Conservation (phyloP, 345 rosid species). For the Gossypium ekmanianum region DNA sequence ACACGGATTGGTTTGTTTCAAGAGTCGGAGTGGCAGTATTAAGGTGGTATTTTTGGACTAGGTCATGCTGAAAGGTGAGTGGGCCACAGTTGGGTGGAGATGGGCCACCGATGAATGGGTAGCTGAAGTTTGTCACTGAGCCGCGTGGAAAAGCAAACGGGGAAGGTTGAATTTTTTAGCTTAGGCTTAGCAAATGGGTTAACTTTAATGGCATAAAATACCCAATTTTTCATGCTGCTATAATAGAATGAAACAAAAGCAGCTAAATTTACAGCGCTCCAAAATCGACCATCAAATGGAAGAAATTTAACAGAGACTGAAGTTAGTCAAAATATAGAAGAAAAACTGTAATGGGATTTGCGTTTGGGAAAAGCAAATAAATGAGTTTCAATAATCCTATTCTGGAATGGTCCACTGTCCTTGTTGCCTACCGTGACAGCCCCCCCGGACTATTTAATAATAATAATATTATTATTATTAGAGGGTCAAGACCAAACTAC, state of each 20-base stretch:
- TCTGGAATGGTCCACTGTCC: background rate
- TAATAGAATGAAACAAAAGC: background rate
- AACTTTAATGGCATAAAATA: background rate
- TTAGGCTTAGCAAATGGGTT: background rate
- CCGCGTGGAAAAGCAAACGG: background rate
- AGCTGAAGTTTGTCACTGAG: no score
- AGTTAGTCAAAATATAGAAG: background rate
- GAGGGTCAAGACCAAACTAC: background rate
- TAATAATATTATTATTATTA: background rate
- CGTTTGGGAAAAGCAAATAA: conserved; percentile 4
- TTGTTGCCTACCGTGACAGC: background rate
- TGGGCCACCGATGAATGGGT: background rate
- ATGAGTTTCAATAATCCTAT: background rate
- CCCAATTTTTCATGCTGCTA: background rate
- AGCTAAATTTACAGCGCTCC: background rate
- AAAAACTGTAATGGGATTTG: background rate
- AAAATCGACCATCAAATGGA: background rate
- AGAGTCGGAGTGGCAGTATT: no score
- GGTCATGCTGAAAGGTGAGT: no score
- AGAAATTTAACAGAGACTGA: background rate
- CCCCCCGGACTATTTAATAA: background rate
- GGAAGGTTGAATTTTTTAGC: background rate
- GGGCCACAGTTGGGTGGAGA: no score
- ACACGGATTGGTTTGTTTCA: no score
- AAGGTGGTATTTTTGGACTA: no score